Evolutionary conservation across 768 basidiomycete species (phyloP).

Genomic region (Auricularia cornea): DNA sequence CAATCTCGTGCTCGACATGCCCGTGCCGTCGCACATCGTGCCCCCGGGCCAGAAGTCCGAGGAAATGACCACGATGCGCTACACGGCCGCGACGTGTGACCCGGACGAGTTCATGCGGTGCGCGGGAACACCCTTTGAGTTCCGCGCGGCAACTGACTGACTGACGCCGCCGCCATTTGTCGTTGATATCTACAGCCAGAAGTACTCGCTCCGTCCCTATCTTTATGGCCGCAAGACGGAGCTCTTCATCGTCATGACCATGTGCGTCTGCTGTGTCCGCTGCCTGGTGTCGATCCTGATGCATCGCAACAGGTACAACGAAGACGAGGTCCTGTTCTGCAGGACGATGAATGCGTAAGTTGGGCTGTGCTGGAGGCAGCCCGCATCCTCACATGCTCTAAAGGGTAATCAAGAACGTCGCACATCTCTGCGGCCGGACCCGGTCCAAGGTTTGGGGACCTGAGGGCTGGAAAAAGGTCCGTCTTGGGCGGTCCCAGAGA

Average conservation of each 20-base stretch:
- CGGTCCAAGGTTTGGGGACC: conserved; percentile 79
- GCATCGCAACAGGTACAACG: conserved; percentile 49
- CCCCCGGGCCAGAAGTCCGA: conserved; percentile 60
- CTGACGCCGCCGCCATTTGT: no score
- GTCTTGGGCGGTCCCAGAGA: neutral
- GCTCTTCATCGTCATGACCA: conserved; percentile 92
- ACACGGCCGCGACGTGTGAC: conserved; percentile 84
- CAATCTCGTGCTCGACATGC: conserved; percentile 78
- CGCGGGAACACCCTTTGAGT: neutral
- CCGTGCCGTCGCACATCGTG: conserved; percentile 69
- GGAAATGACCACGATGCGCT: conserved; percentile 77
- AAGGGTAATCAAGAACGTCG: conserved; percentile 81
- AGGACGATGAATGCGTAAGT: conserved; percentile 78
- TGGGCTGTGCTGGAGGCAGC: neutral
- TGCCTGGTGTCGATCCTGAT: neutral
- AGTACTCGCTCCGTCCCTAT: conserved; percentile 73
- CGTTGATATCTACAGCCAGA: conserved; percentile 14
- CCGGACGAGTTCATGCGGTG: conserved; percentile 78
- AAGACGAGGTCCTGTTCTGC: conserved; percentile 72
- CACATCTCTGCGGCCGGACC: conserved; percentile 62
- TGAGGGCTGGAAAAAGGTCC: conserved; percentile 74
- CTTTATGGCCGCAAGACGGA: conserved; percentile 77
- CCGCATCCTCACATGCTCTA: neutral
- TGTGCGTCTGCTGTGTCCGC: conserved; percentile 32
- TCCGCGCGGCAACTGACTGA: neutral